A percentile compares a stretch with the other conserved stretches of the same genome.
Evolutionary conservation across 306 rosid species (phyloP).

Genomic region (Sphenostylis stenocarpa): DNA sequence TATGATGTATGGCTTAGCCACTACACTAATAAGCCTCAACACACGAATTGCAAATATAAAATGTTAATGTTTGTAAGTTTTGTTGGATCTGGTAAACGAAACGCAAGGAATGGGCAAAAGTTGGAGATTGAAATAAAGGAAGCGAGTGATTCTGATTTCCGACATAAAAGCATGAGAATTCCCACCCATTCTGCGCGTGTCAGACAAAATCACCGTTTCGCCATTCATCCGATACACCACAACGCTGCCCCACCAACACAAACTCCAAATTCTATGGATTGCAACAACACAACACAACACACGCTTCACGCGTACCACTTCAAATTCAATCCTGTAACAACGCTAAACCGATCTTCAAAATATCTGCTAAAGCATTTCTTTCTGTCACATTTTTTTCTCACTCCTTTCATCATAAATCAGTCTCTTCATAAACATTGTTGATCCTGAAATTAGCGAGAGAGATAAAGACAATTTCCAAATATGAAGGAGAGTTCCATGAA

Average conservation of each 20-base stretch:
- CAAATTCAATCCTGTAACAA: too few relatives aligned
- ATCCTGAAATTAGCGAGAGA: not conserved
- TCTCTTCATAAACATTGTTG: too few relatives aligned
- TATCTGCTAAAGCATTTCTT: too few relatives aligned
- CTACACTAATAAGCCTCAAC: too few relatives aligned
- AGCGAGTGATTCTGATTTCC: too few relatives aligned
- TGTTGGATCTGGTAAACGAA: too few relatives aligned
- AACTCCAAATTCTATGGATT: conserved; percentile 10
- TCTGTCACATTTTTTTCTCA: too few relatives aligned
- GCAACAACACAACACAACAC: not conserved
- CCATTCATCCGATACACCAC: not conserved
- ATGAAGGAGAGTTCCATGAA: not conserved
- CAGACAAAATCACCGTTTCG: conserved; percentile 6
- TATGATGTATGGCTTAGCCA: too few relatives aligned
- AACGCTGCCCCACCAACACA: conserved; percentile 8
- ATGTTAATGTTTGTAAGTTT: too few relatives aligned
- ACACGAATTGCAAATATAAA: too few relatives aligned
- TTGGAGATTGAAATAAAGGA: not conserved
- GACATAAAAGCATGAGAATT: conserved; percentile 9
- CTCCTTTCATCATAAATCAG: too few relatives aligned
- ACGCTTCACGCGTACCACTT: not conserved
- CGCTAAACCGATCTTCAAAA: too few relatives aligned
- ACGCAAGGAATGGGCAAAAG: not conserved
- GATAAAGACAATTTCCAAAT: not conserved
- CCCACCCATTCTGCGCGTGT: not conserved